Conservation (phyloP, 2,329 filamentous ascomycete species). For the Neoscytalidium dimidiatum region DNA sequence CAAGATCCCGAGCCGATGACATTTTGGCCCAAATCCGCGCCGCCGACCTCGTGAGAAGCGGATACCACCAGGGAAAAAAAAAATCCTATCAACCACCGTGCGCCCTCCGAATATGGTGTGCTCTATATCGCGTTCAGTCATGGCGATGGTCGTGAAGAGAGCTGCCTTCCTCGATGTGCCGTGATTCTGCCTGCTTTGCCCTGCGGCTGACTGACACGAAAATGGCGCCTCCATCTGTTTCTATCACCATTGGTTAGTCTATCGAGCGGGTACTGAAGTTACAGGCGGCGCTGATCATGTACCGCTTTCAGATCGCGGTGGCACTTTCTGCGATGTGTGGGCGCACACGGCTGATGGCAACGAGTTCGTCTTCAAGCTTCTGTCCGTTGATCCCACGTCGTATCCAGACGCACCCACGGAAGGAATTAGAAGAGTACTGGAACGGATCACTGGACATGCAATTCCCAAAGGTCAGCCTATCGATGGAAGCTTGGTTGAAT, state of each 20-base stretch:
- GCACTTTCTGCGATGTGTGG: constrained; percentile 19
- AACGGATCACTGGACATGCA: constrained; percentile 20
- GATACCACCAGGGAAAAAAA: not conserved
- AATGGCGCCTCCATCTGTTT: not conserved
- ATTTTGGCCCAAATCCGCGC: not conserved
- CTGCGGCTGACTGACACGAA: not conserved
- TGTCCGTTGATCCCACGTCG: constrained; percentile 32
- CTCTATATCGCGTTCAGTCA: not conserved
- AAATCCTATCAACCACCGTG: not conserved
- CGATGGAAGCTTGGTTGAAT: constrained; percentile 25
- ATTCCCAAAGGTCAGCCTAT: constrained; percentile 29
- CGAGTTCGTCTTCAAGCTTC: constrained; percentile 31
- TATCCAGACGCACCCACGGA: constrained; percentile 36
- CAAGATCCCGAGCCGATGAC: constrained; percentile 11
- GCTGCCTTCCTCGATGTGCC: not conserved
- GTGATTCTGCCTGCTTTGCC: not conserved
- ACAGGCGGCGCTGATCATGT: not conserved
- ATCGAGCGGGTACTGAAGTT: not conserved
- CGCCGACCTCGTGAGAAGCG: not conserved
- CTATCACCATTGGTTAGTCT: constrained; percentile 18
- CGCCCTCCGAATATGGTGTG: not conserved
- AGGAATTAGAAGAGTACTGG: constrained; percentile 34
- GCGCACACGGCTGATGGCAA: constrained; percentile 5
- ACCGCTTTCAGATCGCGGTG: constrained; percentile 3
- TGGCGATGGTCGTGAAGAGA: not conserved